Conservation (phyloP, 2,329 filamentous ascomycete genomes). For the Verticillium longisporum region DNA sequence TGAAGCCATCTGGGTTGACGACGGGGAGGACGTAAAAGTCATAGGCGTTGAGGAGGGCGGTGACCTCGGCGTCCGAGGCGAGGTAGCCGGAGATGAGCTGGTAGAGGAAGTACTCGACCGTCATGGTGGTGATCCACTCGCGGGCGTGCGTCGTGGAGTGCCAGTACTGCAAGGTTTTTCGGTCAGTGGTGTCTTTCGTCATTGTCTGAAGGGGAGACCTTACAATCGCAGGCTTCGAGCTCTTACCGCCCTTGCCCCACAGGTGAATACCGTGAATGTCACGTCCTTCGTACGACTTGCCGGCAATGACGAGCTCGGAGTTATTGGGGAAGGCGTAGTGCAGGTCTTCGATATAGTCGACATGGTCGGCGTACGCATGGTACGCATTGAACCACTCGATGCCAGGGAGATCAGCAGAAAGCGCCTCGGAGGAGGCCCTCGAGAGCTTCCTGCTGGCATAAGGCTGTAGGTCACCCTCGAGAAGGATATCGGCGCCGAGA, state of each 20-base stretch:
- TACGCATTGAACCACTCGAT: conserved; percentile 46
- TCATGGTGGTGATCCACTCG: conserved; percentile 53
- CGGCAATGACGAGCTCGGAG: conserved; percentile 41
- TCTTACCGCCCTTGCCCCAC: conserved; percentile 37
- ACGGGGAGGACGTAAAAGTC: conserved; percentile 61
- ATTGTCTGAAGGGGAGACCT: not conserved
- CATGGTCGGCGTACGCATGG: conserved; percentile 43
- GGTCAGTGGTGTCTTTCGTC: not conserved
- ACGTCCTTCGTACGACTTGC: conserved; percentile 38
- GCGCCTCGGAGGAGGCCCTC: not conserved
- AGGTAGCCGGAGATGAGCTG: conserved; percentile 39
- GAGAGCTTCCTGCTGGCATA: conserved; percentile 1
- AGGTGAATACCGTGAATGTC: conserved; percentile 57
- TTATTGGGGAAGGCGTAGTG: conserved; percentile 32
- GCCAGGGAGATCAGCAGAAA: conserved; percentile 16
- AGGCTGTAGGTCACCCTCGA: conserved; percentile 11
- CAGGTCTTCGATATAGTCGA: conserved; percentile 39
- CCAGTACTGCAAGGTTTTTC: conserved; percentile 26
- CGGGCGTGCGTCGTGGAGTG: conserved; percentile 54
- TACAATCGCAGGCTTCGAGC: conserved; percentile 39
- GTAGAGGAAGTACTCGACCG: conserved; percentile 45
- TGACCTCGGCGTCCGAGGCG: conserved; percentile 23
- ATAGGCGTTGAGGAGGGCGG: conserved; percentile 48
- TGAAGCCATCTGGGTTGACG: conserved; percentile 55
- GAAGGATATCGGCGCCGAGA: conserved; percentile 14